phyloP scores from a whole-genome alignment of 208 protist genomes.

The Leishmania tropica region DNA sequence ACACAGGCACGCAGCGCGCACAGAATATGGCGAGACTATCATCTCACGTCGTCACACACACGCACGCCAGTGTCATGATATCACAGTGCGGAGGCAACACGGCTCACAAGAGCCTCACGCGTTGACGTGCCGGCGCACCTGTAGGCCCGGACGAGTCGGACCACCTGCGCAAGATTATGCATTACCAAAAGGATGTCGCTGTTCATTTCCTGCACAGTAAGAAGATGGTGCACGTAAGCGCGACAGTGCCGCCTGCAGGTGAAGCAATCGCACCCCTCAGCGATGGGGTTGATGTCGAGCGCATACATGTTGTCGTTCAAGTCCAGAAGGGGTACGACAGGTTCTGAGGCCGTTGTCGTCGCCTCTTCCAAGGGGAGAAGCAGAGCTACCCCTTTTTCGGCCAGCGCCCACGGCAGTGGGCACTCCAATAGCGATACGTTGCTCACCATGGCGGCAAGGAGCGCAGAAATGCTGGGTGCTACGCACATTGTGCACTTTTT shows the following conservation, averaged over 20 bases:
- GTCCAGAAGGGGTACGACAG: constrained; percentile 62
- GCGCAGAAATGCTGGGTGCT: constrained; percentile 41
- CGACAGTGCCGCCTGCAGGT: constrained; percentile 78
- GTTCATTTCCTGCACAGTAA: constrained; percentile 92
- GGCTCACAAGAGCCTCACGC: constrained; percentile 35
- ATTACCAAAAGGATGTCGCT: constrained; percentile 79
- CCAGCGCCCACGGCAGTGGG: constrained; percentile 72
- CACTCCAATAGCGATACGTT: constrained; percentile 70
- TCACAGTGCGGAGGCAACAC: constrained; percentile 35
- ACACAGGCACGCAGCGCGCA: background rate
- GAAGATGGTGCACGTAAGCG: constrained; percentile 88
- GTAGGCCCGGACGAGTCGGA: constrained; percentile 39
- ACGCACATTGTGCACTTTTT: constrained; percentile 40
- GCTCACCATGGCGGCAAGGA: constrained; percentile 48
- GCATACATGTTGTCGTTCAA: constrained; percentile 73
- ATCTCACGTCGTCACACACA: background rate
- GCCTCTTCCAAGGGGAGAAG: constrained; percentile 21
- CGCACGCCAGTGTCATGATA: background rate
- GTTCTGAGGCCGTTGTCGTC: constrained; percentile 1
- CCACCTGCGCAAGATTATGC: constrained; percentile 72
- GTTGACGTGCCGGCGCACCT: constrained; percentile 14
- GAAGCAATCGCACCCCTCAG: constrained; percentile 63
- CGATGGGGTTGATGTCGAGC: constrained; percentile 65
- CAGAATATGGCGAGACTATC: background rate
- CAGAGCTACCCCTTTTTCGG: constrained; percentile 75